Evolutionary conservation across 306 rosid species (phyloP), one percentile per base, ranked within the genome.

Genomic region (Rosa multiflora): DNA sequence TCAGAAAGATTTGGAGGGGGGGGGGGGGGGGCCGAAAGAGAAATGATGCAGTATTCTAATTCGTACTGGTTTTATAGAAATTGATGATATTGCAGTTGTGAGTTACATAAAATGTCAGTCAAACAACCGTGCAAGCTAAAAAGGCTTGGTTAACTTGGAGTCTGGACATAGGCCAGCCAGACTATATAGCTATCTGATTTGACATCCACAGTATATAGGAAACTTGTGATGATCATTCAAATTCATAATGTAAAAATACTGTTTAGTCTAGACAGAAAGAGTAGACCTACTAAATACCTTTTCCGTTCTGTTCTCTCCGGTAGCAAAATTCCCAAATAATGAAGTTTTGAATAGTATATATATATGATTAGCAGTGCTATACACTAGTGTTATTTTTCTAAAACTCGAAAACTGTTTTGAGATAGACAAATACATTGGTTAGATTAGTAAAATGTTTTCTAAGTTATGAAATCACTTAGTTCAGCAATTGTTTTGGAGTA

Each of bases 101-200:
- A 35, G 44, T 63, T 18, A 43, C 29, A 40, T 43, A 68, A 18
- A 42, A 68, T 67, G 72, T 43, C 73, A 69, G 73, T 44, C 73
- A 69, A 69, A 69, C 73, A 69, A 69, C 53, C 20, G 73, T 69
- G 55, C 37, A 69, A 43, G 20, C 49, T 67, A 69, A 44, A 69
- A 69, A 43, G 55, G 39, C 26, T 12, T 69, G 55, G 73, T 69
- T 69, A 69, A 69, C 73, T 69, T 69, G 10, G 10, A 69, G 39
- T 69, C 55, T 46, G 39, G 55, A 43, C 37, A 69, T 69, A 69
- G 55, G 73, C 37, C 20, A 0, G 73, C 52, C 55, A 69, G 73
- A 44, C 73, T 44, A 67, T 20, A 67, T 40, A 42, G 49, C 72
- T 67, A 11, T 44, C 20, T 43, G 73, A 69, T 44, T 44, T 69